Evolutionary conservation across 257 asterid species (phyloP).

Genomic region (Echites panduratus): DNA sequence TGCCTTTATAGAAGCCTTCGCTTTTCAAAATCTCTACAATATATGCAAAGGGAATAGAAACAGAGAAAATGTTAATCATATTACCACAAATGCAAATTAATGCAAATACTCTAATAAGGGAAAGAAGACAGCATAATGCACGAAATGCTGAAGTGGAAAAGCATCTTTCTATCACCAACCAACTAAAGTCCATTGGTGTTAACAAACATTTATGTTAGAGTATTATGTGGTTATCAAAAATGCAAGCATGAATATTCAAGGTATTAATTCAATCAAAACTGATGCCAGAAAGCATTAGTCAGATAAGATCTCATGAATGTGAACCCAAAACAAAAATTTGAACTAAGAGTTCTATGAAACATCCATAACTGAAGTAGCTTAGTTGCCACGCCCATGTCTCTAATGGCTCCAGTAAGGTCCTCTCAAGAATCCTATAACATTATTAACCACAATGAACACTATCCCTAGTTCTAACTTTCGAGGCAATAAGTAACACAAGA

Average conservation of each 20-base stretch:
- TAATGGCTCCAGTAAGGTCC: not conserved
- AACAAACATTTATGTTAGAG: not conserved
- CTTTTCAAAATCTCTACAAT: conserved; percentile 25
- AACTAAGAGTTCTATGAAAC: not conserved
- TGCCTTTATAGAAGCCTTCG: conserved; percentile 16
- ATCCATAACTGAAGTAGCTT: not conserved
- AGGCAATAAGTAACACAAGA: not conserved
- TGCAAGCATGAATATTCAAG: not conserved
- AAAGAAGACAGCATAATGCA: not conserved
- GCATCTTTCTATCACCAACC: not conserved
- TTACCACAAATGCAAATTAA: not conserved
- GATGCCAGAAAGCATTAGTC: not conserved
- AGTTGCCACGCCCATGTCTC: no score
- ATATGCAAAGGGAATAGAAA: not conserved
- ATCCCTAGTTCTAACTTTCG: not conserved
- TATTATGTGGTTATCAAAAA: not conserved
- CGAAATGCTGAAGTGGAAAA: not conserved
- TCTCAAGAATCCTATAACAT: not conserved
- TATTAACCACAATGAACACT: not conserved
- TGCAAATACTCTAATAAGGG: not conserved
- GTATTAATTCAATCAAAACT: not conserved
- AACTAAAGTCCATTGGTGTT: not conserved
- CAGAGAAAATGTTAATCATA: not conserved
- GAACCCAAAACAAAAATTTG: not conserved
- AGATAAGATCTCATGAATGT: not conserved